These are phyloP conservation scores for Ophidiomyces ophidiicola DNA, from an alignment of 2,329 filamentous ascomycete species.

Conservation along the genomic window DNA sequence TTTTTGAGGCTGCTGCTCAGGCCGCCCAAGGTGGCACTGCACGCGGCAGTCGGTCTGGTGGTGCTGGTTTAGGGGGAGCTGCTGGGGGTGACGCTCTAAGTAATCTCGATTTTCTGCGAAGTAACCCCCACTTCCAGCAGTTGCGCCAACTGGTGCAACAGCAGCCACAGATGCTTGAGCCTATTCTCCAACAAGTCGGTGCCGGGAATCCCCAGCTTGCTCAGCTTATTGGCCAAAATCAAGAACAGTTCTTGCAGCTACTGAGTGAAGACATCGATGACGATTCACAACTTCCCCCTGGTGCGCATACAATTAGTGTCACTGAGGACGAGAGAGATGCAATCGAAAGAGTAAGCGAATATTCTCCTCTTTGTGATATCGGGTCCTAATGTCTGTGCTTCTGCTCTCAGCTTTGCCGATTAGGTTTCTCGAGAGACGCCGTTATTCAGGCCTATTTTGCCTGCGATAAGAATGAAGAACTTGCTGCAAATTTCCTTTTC, in stretches of 20 bases:
- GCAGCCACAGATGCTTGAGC: conserved; percentile 96
- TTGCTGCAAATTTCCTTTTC: conserved; percentile 95
- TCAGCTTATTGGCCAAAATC: conserved; percentile 79
- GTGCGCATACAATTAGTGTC: conserved; percentile 61
- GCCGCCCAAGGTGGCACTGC: conserved; percentile 41
- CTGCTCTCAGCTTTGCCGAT: conserved; percentile 59
- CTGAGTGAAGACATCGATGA: conserved; percentile 79
- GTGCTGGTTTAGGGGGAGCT: conserved; percentile 18
- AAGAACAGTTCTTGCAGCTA: conserved; percentile 82
- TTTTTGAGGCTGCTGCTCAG: conserved; percentile 86
- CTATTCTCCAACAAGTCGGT: conserved; percentile 90
- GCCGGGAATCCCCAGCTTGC: conserved; percentile 91
- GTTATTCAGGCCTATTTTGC: conserved; percentile 98
- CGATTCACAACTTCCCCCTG: conserved; percentile 65
- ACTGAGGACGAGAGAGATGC: conserved; percentile 95
- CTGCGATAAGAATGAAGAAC: conserved; percentile 98
- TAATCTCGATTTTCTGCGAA: conserved; percentile 84
- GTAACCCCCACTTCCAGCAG: conserved; percentile 96
- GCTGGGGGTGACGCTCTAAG: conserved; percentile 37
- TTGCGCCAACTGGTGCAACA: conserved; percentile 94
- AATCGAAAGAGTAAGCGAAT: conserved; percentile 65
- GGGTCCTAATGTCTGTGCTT: neutral
- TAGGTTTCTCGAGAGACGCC: conserved; percentile 84
- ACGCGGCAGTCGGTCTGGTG: conserved; percentile 18
- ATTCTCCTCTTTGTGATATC: neutral